Base-by-base conservation (phyloP, 495 filamentous ascomycete genomes). In the Penicillium robsamsonii region DNA sequence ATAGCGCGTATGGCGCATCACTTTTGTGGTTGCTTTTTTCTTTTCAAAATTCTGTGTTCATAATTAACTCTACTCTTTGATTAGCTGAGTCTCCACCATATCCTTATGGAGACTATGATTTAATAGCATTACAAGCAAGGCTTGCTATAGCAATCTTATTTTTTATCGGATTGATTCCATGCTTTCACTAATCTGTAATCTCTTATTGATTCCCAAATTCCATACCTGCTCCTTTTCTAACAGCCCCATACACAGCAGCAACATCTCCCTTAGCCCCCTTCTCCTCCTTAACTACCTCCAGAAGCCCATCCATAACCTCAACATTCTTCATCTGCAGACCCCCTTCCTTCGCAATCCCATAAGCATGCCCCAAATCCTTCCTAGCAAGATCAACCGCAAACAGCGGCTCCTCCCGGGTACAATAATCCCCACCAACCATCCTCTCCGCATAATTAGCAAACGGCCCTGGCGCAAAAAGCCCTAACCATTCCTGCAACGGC, bases 301-400 rank as follows among this genome's bases (percentile, higher is more conserved):
- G 71, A 69, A 94, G 88, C 40, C 68, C 71, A 71, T 92, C 87
- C 3, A 77, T 86, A 9, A 88, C 79, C 61, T 89, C 82, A 5
- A 87, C 70, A 58, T 81, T 84, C 59, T 79, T 77, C 78, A 96
- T 70, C 55, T 75, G 75, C 58, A 80, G 76, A 0, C 90, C 92
- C 5, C 74, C 73, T 35, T 71, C 71, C 56, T 83, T 69, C 3
- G 89, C 92, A 64, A 96, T 57, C 40, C 70, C 73, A 62, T 83
- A 69, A 18, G 87, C 89, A 80, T 96, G 92, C 10, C 86, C 68
- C 33, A 86, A 82, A 79, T 97, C 92, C 74, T 97, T 97, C 58
- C 86, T 73, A 17, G 91, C 91, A 50, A 96, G 70, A 70, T 95
- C 88, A 8, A 93, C 91, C n/a, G 83, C 84, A 70, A 96, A 95